Percentiles rank a stretch among this genome's conserved stretches.
Evolutionary conservation across 116 monocot species (phyloP).

Genomic region (Iris pallida): DNA sequence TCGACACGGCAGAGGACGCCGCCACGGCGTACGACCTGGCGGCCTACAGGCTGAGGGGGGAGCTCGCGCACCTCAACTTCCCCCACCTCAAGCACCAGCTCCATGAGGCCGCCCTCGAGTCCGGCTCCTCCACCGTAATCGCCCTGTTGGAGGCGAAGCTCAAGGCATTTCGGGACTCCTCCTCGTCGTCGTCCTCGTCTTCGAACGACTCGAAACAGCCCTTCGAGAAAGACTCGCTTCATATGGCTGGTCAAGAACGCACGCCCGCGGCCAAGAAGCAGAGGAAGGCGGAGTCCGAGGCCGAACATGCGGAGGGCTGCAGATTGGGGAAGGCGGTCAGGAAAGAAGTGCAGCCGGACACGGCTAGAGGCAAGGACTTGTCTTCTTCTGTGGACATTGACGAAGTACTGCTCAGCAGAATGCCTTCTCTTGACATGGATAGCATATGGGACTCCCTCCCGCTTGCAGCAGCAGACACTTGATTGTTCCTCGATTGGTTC

Average conservation of each 20-base stretch:
- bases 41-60: slow-evolving; percentile 52
- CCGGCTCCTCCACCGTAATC: slow-evolving; percentile 13
- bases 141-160: slow-evolving; percentile 49
- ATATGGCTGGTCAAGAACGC: neutral
- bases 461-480: neutral
- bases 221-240: slow-evolving; percentile 5
- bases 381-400: slow-evolving; percentile 5
- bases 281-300: slow-evolving; percentile 1
- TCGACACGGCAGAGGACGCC: slow-evolving; percentile 58
- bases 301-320: neutral
- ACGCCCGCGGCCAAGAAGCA: slow-evolving; percentile 5
- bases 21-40: slow-evolving; percentile 69
- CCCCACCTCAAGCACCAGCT: slow-evolving; percentile 42
- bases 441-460: slow-evolving; percentile 25
- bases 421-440: slow-evolving; percentile 29
- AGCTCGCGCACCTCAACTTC: slow-evolving; percentile 57
- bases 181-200: slow-evolving; percentile 2
- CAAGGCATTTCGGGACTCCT: slow-evolving; percentile 16
- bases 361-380: neutral
- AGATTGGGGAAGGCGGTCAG: neutral
- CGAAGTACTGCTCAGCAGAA: slow-evolving; percentile 20
- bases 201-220: neutral
- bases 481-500: too few relatives aligned
- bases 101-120: neutral
- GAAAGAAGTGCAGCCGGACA: neutral